Base-by-base conservation (phyloP, 495 filamentous ascomycete genomes). In the Massariosphaeria phaeospora region DNA sequence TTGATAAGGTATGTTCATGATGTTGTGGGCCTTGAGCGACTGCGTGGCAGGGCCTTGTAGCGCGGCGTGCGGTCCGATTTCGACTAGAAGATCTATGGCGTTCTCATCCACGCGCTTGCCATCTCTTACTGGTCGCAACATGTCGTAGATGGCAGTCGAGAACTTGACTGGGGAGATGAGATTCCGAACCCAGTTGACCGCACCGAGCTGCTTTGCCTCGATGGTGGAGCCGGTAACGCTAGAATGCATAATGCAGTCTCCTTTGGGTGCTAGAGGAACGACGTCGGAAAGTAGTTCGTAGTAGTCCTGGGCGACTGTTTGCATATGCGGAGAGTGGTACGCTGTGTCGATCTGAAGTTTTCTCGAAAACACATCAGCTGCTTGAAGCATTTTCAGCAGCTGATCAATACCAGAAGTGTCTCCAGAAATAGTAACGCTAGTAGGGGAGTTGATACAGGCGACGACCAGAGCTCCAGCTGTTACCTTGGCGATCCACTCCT, bases 301-400 rank as follows among this genome's bases (percentile, higher is more conserved):
- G 57, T 63, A 34, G 29, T 71, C 8, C 51, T 46, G 29, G n/a
- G 50, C 63, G 20, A 63, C 24, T 10, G 27, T 21, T 35, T 51
- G 18, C 69, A 73, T 73, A 42, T 69, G 63, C 12, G 59, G 57
- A 12, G 71, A 73, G 53, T 71, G 70, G 40, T 69, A 71, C 0
- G 67, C 69, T n/a, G 44, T 64, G 0, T 59, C 46, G 2, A 70
- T 64, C 17, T 57, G 30, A 4, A 72, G 62, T 24, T 46, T 57
- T 21, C 67, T 24, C 26, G 38, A 48, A 39, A 71, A 67, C 0
- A 67, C 39, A 3, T 45, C 41, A 1, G 62, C 50, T 1, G 17
- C 11, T 21, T 51, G 20, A 15, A 52, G 21, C 7, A 27, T 8
- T n/a, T 1, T n/a, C 20, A 21, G 7, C 7, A 61, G 33, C 17